Percentiles rank a stretch among this genome's conserved stretches.
Conservation (phyloP, 2,329 filamentous ascomycete genomes). For the Aphanocladium album region DNA sequence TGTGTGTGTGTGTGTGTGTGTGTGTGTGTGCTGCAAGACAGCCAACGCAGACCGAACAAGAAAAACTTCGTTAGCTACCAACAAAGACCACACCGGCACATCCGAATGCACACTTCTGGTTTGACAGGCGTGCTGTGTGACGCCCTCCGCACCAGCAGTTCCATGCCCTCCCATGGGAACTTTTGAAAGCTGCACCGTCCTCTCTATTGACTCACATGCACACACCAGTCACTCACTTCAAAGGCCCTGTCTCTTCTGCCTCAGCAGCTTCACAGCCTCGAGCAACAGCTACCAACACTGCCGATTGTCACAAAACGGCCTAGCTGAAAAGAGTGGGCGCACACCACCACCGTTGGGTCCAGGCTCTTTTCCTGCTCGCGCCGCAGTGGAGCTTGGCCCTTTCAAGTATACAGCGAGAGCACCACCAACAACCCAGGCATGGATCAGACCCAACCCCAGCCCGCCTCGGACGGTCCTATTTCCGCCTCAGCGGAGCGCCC, state of each 20-base stretch:
- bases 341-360: background rate
- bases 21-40: background rate
- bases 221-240: no score
- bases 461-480: conserved; percentile 4
- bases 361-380: background rate
- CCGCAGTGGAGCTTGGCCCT: background rate
- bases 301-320: background rate
- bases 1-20: background rate
- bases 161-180: no score
- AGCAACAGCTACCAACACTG: background rate
- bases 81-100: background rate
- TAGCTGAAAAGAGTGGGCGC: background rate
- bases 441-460: background rate
- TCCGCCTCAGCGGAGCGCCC: conserved; percentile 5
- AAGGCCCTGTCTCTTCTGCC: no score
- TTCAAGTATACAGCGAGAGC: background rate
- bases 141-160: background rate
- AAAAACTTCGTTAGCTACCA: background rate
- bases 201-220: background rate
- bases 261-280: no score
- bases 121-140: background rate
- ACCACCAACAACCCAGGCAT: background rate
- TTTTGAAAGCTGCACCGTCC: background rate
- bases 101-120: background rate
- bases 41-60: background rate